Evolutionary conservation across 2,329 filamentous ascomycete genomes (phyloP), one percentile per base, ranked within the genome.

Genomic region (Stagonosporopsis tanaceti): DNA sequence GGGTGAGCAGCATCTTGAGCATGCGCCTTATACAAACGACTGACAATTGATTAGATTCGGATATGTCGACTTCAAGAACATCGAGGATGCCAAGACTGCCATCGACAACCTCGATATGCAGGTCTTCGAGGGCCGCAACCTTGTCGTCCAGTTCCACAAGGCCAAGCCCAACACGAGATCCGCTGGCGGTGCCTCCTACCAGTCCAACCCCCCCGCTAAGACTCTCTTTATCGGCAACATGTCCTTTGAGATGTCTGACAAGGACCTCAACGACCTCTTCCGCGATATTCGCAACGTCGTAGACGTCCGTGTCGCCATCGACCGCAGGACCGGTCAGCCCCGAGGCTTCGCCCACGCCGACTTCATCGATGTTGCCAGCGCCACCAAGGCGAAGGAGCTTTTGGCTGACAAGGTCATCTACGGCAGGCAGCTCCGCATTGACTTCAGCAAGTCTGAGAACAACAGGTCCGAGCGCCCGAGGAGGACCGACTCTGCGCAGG

Each of bases 221-320:
- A 91, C 88, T 1, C 79, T 96, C 32, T 96, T 90, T 80, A 85
- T 97, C 66, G 92, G 92, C 65, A 95, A 95, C 80, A 87, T 97
- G 77, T 88, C 91, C 11, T 95, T 90, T 72, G 90, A 96, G 78
- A 89, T 93, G 80, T 90, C 89, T 8, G 92, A 96, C 71, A 85
- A 86, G 51, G 92, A 96, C 69, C 81, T 97, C 51, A 93, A 93
- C 77, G 83, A 87, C 50, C 77, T 96, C 25, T 94, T 96, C 84
- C 81, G 83, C 56, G 83, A 86, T 24, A 81, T 96, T 58, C 80
- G 84, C 47, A 89, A 91, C 73, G 84, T 94, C 45, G 78, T 84
- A 51, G 90, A 93, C 68, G 87, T 96, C 45, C 87, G 93, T 59
- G 89, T 96, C 53, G 90, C 92, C 48, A 89, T 95, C 67, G 92